A percentile compares a stretch with the other conserved stretches of the same genome.
These are phyloP conservation scores for Magnolia officinalis DNA, from an alignment of 164 flowering plant species.

Conservation along the genomic window DNA sequence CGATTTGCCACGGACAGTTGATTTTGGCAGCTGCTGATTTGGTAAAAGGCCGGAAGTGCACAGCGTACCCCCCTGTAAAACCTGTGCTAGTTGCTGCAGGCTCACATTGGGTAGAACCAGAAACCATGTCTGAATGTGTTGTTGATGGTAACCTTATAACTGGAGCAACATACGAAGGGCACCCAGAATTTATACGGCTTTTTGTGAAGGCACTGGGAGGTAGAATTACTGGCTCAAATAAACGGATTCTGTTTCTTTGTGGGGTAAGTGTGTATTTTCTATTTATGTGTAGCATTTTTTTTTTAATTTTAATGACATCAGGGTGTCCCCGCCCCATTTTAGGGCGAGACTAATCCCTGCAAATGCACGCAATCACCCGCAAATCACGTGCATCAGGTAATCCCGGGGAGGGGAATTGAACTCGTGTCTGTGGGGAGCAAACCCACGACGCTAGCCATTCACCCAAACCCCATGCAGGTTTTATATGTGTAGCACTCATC, in stretches of 20 bases:
- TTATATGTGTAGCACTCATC: too few relatives aligned
- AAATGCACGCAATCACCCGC: too few relatives aligned
- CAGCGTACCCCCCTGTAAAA: conserved; percentile 63
- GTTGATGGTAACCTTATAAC: conserved; percentile 82
- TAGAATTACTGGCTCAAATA: conserved; percentile 55
- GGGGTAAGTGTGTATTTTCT: conserved; percentile 54
- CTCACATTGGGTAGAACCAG: conserved; percentile 82
- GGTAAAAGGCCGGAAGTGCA: conserved; percentile 65
- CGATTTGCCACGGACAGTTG: conserved; percentile 89
- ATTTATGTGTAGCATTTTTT: not conserved
- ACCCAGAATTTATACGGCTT: conserved; percentile 69
- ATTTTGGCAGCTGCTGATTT: conserved; percentile 88
- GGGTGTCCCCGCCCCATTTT: too few relatives aligned
- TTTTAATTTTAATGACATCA: not conserved
- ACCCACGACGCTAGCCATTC: too few relatives aligned
- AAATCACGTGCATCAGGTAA: too few relatives aligned
- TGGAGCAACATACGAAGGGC: conserved; percentile 67
- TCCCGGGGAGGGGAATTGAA: too few relatives aligned
- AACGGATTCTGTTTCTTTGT: conserved; percentile 79
- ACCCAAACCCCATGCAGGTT: too few relatives aligned
- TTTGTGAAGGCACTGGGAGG: conserved; percentile 89
- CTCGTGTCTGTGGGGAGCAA: too few relatives aligned
- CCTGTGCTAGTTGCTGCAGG: conserved; percentile 79
- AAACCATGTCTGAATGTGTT: conserved; percentile 45
- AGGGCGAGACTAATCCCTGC: too few relatives aligned